These are phyloP conservation scores for Botrytis tulipae DNA, from an alignment of 2,329 filamentous ascomycete species.

Conservation along the genomic window DNA sequence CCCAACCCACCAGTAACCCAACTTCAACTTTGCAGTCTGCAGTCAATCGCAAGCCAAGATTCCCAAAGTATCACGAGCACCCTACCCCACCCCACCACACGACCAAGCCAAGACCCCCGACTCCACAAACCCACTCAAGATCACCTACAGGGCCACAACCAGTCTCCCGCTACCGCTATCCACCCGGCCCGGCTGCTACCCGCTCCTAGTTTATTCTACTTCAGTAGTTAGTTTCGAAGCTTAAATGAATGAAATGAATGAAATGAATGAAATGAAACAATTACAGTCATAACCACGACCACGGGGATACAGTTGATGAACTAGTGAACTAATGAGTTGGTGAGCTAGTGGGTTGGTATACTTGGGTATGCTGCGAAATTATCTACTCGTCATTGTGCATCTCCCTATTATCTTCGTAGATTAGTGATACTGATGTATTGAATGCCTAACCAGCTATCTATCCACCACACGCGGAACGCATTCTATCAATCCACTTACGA, in stretches of 20 bases:
- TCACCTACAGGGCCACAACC: too few relatives aligned
- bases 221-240: not conserved
- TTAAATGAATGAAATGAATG: not conserved
- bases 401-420: too few relatives aligned
- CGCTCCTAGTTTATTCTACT: not conserved
- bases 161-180: too few relatives aligned
- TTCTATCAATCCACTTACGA: too few relatives aligned
- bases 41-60: not conserved
- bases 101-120: not conserved
- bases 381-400: not conserved
- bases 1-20: too few relatives aligned
- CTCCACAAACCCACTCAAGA: not conserved
- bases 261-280: not conserved
- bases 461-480: too few relatives aligned
- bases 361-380: not conserved
- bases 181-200: not conserved
- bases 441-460: too few relatives aligned
- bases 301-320: not conserved
- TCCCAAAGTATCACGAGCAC: not conserved
- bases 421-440: too few relatives aligned
- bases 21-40: too few relatives aligned
- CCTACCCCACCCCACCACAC: not conserved
- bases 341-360: not conserved
- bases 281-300: not conserved
- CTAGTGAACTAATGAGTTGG: not conserved